Conservation (phyloP, 805 yeast genomes). For the Ogataea degrootiae region DNA sequence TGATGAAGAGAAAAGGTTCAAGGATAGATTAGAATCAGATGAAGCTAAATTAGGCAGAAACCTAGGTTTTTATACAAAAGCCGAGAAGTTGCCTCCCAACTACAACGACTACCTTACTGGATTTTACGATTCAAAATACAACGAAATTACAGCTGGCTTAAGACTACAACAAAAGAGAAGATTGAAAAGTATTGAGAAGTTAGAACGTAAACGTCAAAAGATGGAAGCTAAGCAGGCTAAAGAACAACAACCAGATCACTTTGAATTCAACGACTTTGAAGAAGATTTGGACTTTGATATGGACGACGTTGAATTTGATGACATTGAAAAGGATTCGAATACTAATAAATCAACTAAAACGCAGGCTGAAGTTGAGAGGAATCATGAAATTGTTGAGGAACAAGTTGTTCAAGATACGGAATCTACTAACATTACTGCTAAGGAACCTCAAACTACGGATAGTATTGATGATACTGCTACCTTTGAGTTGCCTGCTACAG, state of each 20-base stretch:
- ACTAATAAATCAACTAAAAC: no score
- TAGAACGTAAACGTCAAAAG: constrained; percentile 26
- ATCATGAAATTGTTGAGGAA: no score
- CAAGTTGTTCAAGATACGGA: no score
- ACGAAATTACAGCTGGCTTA: constrained; percentile 23
- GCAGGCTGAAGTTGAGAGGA: no score
- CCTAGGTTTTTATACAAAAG: constrained; percentile 29
- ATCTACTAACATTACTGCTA: no score
- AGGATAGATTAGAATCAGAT: constrained; percentile 28
- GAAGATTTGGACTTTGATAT: constrained; percentile 29
- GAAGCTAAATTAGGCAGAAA: constrained; percentile 27
- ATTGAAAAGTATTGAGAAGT: constrained; percentile 22
- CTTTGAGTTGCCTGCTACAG: no score
- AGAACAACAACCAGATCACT: constrained; percentile 15
- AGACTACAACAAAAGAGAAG: constrained; percentile 31
- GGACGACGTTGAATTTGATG: constrained; percentile 22
- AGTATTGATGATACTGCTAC: no score
- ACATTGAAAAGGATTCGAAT: neutral
- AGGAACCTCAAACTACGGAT: no score
- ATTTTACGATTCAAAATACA: constrained; percentile 17
- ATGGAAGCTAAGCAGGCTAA: constrained; percentile 17
- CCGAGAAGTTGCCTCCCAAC: constrained; percentile 19
- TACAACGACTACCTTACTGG: constrained; percentile 15
- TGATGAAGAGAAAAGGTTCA: constrained; percentile 31
- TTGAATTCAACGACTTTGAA: constrained; percentile 20